Evolutionary conservation across 306 rosid genomes (phyloP).

Genomic region (Ormosia emarginata): DNA sequence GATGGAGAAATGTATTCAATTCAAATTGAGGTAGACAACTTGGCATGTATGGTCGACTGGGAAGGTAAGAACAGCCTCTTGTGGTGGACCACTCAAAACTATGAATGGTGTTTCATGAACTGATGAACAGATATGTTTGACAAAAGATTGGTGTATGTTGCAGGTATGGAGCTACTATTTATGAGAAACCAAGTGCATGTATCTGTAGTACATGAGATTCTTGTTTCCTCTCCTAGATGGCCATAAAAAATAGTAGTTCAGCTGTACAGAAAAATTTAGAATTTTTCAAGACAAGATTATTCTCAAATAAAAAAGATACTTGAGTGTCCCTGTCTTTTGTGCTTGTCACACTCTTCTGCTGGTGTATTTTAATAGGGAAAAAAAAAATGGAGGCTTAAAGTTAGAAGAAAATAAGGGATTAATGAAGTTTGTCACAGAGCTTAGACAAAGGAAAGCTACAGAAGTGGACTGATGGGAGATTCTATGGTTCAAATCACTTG

Average conservation of each 20-base stretch:
- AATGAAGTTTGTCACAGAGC: too few species aligned
- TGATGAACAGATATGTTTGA: neutral
- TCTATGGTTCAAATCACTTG: too few species aligned
- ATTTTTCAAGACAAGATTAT: too few species aligned
- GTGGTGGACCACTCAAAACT: slow-evolving; percentile 19
- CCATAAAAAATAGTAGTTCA: too few species aligned
- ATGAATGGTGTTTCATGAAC: neutral
- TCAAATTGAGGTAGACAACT: neutral
- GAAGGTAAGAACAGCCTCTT: slow-evolving; percentile 1
- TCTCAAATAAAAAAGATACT: neutral
- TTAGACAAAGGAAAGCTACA: too few species aligned
- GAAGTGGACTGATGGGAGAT: too few species aligned
- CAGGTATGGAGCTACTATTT: neutral
- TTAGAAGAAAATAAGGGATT: too few species aligned
- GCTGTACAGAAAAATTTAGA: too few species aligned
- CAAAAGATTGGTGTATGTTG: neutral
- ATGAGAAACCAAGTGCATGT: neutral
- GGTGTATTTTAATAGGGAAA: too few species aligned
- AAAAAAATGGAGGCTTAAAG: too few species aligned
- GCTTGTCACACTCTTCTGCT: too few species aligned
- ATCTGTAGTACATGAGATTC: neutral
- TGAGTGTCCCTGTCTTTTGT: neutral
- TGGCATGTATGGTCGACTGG: neutral
- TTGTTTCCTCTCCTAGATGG: neutral
- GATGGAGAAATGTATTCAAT: neutral